phyloP scores from a whole-genome alignment of 305 asterid genomes.

The Petunia hybrid region DNA sequence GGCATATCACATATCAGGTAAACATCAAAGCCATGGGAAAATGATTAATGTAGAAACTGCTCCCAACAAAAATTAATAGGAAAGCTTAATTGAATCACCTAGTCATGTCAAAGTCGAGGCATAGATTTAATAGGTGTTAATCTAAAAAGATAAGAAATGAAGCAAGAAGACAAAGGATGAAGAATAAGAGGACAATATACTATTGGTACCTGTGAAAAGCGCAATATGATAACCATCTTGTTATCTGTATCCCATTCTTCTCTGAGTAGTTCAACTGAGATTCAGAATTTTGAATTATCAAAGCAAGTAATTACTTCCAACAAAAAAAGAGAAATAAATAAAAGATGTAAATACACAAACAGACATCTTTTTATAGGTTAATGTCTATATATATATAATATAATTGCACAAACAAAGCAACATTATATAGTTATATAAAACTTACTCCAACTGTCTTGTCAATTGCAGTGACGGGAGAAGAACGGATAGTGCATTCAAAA shows the following conservation, averaged over 20 bases:
- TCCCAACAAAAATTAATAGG: conserved; percentile 20
- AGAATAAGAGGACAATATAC: conserved; percentile 22
- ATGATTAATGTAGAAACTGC: conserved; percentile 12
- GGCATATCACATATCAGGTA: conserved; percentile 5
- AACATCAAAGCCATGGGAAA: conserved; percentile 22
- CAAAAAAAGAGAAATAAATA: not conserved
- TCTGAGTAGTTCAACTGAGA: conserved; percentile 82
- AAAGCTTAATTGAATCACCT: not conserved
- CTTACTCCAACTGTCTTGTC: not conserved
- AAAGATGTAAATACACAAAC: not conserved
- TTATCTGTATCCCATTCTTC: conserved; percentile 72
- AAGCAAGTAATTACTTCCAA: conserved; percentile 24
- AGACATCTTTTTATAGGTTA: conserved; percentile 1
- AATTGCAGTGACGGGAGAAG: not conserved
- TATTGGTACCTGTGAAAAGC: conserved; percentile 75
- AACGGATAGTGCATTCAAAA: not conserved
- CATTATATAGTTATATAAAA: not conserved
- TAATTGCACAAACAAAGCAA: not conserved
- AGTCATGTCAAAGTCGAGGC: not conserved
- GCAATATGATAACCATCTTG: conserved; percentile 88
- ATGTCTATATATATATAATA: not conserved
- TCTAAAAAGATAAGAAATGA: conserved; percentile 4
- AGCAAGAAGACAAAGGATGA: not conserved
- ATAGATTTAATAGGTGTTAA: not conserved
- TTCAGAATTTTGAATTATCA: conserved; percentile 36